A percentile compares a stretch with the other conserved stretches of the same genome.
Evolutionary conservation across 768 basidiomycete species (phyloP).

Genomic region (Neoboletus magnificus): DNA sequence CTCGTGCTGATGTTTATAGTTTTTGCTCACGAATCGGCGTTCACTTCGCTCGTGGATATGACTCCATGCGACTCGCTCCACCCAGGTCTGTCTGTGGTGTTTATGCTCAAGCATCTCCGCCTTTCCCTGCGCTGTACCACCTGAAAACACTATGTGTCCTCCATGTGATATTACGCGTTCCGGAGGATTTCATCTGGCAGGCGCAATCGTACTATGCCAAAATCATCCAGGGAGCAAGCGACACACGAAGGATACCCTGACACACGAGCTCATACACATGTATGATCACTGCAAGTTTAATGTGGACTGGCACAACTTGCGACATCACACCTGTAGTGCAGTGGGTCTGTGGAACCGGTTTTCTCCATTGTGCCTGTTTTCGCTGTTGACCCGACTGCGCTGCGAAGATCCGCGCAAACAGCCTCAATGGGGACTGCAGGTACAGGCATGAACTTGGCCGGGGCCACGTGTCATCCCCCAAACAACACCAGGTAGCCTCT

Average conservation of each 20-base stretch:
- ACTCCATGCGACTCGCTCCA: background rate
- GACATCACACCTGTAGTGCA: slow-evolving; percentile 97
- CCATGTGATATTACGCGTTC: slow-evolving; percentile 74
- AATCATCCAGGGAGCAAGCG: slow-evolving; percentile 75
- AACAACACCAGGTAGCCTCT: slow-evolving; percentile 82
- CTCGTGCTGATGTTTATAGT: slow-evolving; percentile 7
- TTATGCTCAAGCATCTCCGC: slow-evolving; percentile 90
- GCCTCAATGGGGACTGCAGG: slow-evolving; percentile 88
- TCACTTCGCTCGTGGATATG: background rate
- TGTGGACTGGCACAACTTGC: slow-evolving; percentile 84
- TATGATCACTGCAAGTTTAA: slow-evolving; percentile 96
- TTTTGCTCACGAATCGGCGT: slow-evolving; percentile 10
- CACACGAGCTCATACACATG: slow-evolving; percentile 93
- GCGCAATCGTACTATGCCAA: slow-evolving; percentile 82
- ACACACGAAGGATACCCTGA: slow-evolving; percentile 90
- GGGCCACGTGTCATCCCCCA: slow-evolving; percentile 76
- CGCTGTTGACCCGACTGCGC: background rate
- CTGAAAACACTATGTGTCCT: slow-evolving; percentile 74
- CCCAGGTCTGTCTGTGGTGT: slow-evolving; percentile 79
- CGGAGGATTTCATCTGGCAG: slow-evolving; percentile 83
- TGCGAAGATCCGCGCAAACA: slow-evolving; percentile 88
- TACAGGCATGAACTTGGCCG: slow-evolving; percentile 78
- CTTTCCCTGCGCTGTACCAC: slow-evolving; percentile 63
- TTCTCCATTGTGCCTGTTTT: background rate
- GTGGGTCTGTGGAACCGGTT: slow-evolving; percentile 42